Evolutionary conservation across 441 rosid genomes (phyloP), one percentile per base, ranked within the genome.

Genomic region (Viola pubescens): DNA sequence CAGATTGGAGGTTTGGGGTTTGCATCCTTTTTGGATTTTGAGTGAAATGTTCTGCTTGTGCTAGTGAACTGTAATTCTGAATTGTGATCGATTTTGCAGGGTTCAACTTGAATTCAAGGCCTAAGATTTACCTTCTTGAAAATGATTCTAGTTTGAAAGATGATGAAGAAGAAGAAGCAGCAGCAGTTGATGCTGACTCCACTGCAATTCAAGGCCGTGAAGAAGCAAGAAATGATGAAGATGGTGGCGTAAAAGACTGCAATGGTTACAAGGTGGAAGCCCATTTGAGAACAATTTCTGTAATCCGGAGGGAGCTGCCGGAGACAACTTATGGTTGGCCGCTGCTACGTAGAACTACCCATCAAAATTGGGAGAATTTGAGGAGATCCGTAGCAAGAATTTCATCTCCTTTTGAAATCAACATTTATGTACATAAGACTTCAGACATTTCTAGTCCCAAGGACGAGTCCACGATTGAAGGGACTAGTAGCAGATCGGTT

Each of bases 241-340:
- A 8, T 4, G 67, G 10, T 39, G 12, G 60, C 49, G 7, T 54
- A n/a, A 12, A 77, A 9, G 56, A 68, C 19, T 47, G 42, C 9
- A 34, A 37, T 14, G 62, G 34, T 40, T 39, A 9, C 37, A 2
- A 8, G 44, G 58, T 52, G 52, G 60, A 60, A 7, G 19, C 40
- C 59, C 37, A 44, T 4, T 46, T 58, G 53, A 71, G 60, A 48
- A 63, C 80, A 8, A 70, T 73, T 69, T 77, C 80, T 47, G 10
- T 52, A 34, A 64, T 64, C 49, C 69, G 55, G 54, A 75, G 75
- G 60, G 76, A 74, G 62, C 69, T 69, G 10, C 68, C 76, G 38
- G 75, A 73, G 65, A 49, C 73, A 16, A 19, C 39, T 49, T 86
- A 86, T 0, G 96, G 98, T 45, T 92, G 98, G 94, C 98, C 97